phyloP scores from a whole-genome alignment of 352 stramenopile species.

The Globisporangium emineosum region DNA sequence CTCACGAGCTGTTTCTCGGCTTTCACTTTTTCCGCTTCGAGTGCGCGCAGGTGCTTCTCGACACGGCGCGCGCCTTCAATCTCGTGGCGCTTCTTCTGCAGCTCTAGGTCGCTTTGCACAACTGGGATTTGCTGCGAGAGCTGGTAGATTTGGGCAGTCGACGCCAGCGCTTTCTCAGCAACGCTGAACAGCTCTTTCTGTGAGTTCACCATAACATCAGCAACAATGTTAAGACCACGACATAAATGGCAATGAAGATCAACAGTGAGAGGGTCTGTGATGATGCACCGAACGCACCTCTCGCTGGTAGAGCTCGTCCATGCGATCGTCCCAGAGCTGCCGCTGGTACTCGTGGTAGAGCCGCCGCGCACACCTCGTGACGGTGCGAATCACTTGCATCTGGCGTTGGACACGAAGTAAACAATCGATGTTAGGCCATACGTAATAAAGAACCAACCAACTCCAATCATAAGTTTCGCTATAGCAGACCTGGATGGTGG shows the following conservation, averaged over 20 bases:
- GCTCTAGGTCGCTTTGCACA: constrained; percentile 33
- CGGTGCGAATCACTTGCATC: constrained; percentile 75
- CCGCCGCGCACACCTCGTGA: constrained; percentile 52
- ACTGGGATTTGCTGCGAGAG: constrained; percentile 40
- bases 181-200: constrained; percentile 29
- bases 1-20: constrained; percentile 53
- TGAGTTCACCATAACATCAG: not conserved
- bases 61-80: constrained; percentile 57
- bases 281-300: constrained; percentile 22
- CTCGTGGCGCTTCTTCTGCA: constrained; percentile 65
- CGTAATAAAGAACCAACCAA: not conserved
- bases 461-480: not conserved
- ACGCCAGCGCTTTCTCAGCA: constrained; percentile 47
- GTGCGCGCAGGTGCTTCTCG: constrained; percentile 49
- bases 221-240: not conserved
- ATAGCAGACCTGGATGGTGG: constrained; percentile 40
- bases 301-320: constrained; percentile 36
- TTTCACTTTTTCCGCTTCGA: constrained; percentile 51
- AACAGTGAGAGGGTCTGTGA: not conserved
- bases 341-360: constrained; percentile 81
- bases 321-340: constrained; percentile 67
- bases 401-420: constrained; percentile 14
- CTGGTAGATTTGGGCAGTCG: constrained; percentile 43
- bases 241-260: not conserved
- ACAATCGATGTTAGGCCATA: not conserved